Base-by-base conservation (phyloP, 169 alveolate species). In the Plasmodium malariae region DNA sequence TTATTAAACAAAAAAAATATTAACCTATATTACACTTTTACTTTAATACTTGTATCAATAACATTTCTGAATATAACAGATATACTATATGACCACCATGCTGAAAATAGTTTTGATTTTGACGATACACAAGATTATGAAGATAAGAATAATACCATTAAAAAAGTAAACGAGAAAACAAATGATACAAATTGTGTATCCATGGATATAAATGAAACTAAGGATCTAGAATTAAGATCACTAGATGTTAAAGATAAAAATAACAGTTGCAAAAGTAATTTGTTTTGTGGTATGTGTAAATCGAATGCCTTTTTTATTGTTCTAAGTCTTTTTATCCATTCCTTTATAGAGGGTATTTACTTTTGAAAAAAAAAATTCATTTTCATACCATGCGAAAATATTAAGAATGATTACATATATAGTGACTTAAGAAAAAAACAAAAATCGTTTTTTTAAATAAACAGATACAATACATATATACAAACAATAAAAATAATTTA, bases 51-150 rank as follows among this genome's bases (percentile, higher is more conserved):
- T 76, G 60, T 76, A 45, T 76, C 89, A 45, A 68, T 76, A 76
- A 43, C 89, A 45, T 76, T 76, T 76, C 62, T 76, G 54, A 76
- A 76, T 76, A 76, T 76, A 76, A 76, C 89, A 65, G 89, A 76
- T 76, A 76, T 76, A 55, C 26, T 76, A 21, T 37, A 60, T 62
- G 89, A 76, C 24, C 89, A 76, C 21, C 69, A 76, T 48, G 3
- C 21, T 14, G 89, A 76, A 76, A 67, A 48, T 67, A 62, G 78
- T 37, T 76, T 63, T 60, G 73, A 76, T 76, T 48, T 76, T 76
- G 48, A 76, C 17, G 30, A 62, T 36, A 48, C 89, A 55, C 51
- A 28, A 60, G 76, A 34, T 19, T 43, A 14, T 59, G 74, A 60
- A 76, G 62, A 62, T 43, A 28, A 40, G 30, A 76, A 43, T 30